Evolutionary conservation across 2,329 filamentous ascomycete species (phyloP).

Genomic region (Cryphonectria nitschkei): DNA sequence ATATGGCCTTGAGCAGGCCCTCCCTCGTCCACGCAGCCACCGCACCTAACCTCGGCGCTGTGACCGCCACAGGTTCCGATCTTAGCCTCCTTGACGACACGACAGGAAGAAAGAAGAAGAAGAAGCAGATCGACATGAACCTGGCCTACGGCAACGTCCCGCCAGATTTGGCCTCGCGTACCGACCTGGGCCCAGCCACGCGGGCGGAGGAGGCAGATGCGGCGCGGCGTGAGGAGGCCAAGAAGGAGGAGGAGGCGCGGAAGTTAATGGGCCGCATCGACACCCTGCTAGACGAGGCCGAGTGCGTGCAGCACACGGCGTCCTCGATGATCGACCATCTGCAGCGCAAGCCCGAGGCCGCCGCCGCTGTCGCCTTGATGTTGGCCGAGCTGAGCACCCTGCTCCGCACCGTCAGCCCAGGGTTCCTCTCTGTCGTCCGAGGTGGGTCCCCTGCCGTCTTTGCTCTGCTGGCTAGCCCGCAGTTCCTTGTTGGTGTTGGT

Average conservation of each 20-base stretch:
- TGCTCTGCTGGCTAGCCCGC: conserved; percentile 82
- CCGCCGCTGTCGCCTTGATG: conserved; percentile 90
- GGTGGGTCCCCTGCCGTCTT: conserved; percentile 83
- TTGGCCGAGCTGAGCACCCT: conserved; percentile 88
- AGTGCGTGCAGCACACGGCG: conserved; percentile 86
- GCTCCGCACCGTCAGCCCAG: conserved; percentile 81
- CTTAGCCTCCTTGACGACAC: conserved; percentile 37
- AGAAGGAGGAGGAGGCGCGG: conserved; percentile 47
- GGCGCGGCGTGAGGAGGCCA: conserved; percentile 60
- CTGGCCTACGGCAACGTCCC: conserved; percentile 87
- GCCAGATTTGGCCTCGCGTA: conserved; percentile 61
- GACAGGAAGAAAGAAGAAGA: conserved; percentile 30
- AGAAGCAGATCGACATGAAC: conserved; percentile 79
- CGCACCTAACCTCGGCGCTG: conserved; percentile 18
- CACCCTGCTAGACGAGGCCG: conserved; percentile 78
- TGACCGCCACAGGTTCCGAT: conserved; percentile 41
- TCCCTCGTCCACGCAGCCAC: conserved; percentile 41
- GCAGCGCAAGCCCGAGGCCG: conserved; percentile 77
- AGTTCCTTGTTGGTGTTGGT: conserved; percentile 92
- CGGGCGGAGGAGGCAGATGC: conserved; percentile 35
- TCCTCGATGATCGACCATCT: conserved; percentile 77
- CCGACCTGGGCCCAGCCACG: conserved; percentile 46
- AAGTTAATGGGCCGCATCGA: conserved; percentile 76
- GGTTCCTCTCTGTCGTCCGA: conserved; percentile 76
- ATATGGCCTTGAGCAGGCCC: conserved; percentile 47